Base-by-base conservation (phyloP, 805 yeast species). In the Brettanomyces bruxellensis region DNA sequence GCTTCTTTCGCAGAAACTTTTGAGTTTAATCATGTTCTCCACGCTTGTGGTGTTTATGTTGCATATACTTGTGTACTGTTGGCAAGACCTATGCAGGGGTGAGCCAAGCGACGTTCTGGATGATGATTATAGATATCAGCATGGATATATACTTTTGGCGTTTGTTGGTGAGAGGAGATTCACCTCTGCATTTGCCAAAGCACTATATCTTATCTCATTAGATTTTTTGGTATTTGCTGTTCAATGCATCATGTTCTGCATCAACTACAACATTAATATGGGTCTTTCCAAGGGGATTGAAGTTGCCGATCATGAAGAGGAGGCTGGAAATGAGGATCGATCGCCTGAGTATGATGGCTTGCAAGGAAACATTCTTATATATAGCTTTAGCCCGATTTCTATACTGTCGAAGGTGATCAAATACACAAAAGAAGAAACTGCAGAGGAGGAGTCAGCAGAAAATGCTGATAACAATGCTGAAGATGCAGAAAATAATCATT, bases 91-190 rank as follows among this genome's bases (percentile, higher is more conserved):
- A 36, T 23, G 23, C 2, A 25, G 48, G 38, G 59, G 56, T 25
- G 53, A 54, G 23, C 56, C 14, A 57, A 1, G 43, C 47, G 8
- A 40, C 40, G 30, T 43, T n/a, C 12, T 40, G 25, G 14, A 35
- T 7, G 55, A 52, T 5, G 48, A 44, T 32, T 36, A 51, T 4
- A 58, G 60, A 1, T 60, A 60, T 35, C 57, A 58, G 1, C 60
- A 67, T 50, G 77, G 78, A 1, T 55, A 65, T n/a, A 47, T 69
- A 18, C 54, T 68, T 3, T 43, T 75, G 25, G 75, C 73, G 49
- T 51, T 75, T 18, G 69, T 76, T 23, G 83, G 83, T 0, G 81
- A 77, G 42, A 25, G 47, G 9, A 47, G 50, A 39, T 61, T 57
- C 44, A 24, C 39, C 2, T 47, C 50, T 51, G 30, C 55, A 60